phyloP scores from a whole-genome alignment of 495 filamentous ascomycete species.

The Penicillium desertorum region DNA sequence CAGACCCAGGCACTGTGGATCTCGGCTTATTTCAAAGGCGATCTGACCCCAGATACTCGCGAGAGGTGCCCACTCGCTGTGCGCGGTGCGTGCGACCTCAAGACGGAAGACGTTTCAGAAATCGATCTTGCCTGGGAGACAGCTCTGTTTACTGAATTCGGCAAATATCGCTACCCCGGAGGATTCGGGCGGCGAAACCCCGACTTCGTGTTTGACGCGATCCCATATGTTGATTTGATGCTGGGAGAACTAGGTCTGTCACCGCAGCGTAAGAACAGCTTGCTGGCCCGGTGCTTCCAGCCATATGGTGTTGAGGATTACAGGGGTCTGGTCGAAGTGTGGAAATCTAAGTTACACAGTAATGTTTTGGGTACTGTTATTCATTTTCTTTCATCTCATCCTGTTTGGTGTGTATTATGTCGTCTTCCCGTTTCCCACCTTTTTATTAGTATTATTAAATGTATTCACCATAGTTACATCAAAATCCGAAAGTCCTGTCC shows the following conservation, averaged over 20 bases:
- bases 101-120: constrained; percentile 21
- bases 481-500: too few species aligned
- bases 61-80: constrained; percentile 27
- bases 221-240: constrained; percentile 77
- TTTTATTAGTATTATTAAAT: too few species aligned
- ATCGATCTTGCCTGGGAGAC: constrained; percentile 54
- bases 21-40: constrained; percentile 58
- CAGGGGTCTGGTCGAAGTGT: constrained; percentile 58
- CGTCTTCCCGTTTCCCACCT: constrained; percentile 6
- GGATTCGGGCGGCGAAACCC: constrained; percentile 64
- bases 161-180: constrained; percentile 65
- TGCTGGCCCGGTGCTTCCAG: constrained; percentile 51
- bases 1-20: constrained; percentile 75
- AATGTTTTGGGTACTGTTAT: background rate
- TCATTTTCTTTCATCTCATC: background rate
- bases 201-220: constrained; percentile 71
- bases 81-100: constrained; percentile 17
- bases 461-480: too few species aligned
- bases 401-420: background rate
- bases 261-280: constrained; percentile 39
- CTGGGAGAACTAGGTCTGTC: constrained; percentile 63
- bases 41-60: constrained; percentile 33
- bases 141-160: constrained; percentile 63
- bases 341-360: constrained; percentile 27
- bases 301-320: constrained; percentile 64